Base-by-base conservation (phyloP, 371 early-diverging fungal species). In the Apophysomyces variabilis region DNA sequence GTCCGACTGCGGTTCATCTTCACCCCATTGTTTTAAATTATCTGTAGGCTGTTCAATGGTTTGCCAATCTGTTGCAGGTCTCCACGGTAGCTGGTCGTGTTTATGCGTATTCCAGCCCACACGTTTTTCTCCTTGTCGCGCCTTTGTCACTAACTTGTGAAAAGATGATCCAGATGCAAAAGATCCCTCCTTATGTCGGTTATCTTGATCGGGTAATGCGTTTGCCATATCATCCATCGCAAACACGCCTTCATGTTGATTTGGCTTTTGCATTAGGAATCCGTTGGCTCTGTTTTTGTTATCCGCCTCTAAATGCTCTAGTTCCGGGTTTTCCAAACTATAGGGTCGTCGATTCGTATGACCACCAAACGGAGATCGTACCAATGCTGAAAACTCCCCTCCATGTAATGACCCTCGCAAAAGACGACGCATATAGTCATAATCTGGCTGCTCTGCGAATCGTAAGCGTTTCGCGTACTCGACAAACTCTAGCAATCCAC, bases 401-500 rank as follows among this genome's bases (percentile, higher is more conserved):
- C 73, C 73, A 4, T 77, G 73, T 7, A 76, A 70, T 12, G 74
- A 79, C 4, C 76, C 78, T 38, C 66, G 71, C 41, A 89, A 65
- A n/a, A 84, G 57, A 7, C 67, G 71, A 12, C 82, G 77, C 37
- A 88, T 62, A 60, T 82, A 75, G 39, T 92, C 90, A 78, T 99
- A 99, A 76, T 99, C 94, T 9, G 99, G 99, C 46, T 89, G 83
- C 66, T 98, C 95, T 47, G 92, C 91, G 72, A 96, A 99, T 61
- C 87, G 87, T 60, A 98, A 84, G 43, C 81, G 79, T 59, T 97
- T 81, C 3, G 93, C 87, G 71, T 99, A 98, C 1, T 83, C 81
- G 38, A 88, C 79, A 64, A 80, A 87, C 14, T 81, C 87, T 72
- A 86, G 65, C 26, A 89, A 77, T 0, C 85, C 89, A 21, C 46